Percentiles rank a stretch among this genome's conserved stretches.
Conservation (phyloP, 768 basidiomycete species). For the Strobilomyces confusus region DNA sequence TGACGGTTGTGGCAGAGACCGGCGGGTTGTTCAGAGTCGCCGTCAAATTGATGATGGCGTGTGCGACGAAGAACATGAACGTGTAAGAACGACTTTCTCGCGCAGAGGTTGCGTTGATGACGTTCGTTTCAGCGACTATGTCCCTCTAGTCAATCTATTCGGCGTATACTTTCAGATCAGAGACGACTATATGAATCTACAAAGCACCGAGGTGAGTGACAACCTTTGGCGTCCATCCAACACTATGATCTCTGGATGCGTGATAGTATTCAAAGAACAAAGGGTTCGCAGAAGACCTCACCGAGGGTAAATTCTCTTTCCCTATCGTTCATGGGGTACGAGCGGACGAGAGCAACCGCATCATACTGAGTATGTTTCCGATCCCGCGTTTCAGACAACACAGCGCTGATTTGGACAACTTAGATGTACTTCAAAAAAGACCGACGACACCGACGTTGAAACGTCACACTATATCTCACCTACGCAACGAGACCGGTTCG, state of each 20-base stretch:
- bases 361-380: constrained; percentile 69
- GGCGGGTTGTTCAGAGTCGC: constrained; percentile 91
- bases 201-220: constrained; percentile 68
- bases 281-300: constrained; percentile 70
- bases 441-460: constrained; percentile 84
- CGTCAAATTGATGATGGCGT: constrained; percentile 96
- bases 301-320: constrained; percentile 81
- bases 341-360: constrained; percentile 70
- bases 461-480: constrained; percentile 73
- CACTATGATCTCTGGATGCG: not conserved
- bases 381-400: not conserved
- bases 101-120: not conserved
- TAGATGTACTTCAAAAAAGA: constrained; percentile 90
- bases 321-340: constrained; percentile 77
- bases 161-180: constrained; percentile 95
- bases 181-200: constrained; percentile 96
- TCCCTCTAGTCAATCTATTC: constrained; percentile 90
- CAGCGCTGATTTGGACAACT: not conserved
- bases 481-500: constrained; percentile 69
- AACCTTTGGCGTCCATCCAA: not conserved
- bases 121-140: constrained; percentile 61
- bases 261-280: constrained; percentile 60
- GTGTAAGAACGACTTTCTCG: constrained; percentile 40
- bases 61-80: constrained; percentile 55
- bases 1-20: constrained; percentile 58